Base-by-base conservation (phyloP, 305 asterid genomes). In the Fraxinus latifolia region DNA sequence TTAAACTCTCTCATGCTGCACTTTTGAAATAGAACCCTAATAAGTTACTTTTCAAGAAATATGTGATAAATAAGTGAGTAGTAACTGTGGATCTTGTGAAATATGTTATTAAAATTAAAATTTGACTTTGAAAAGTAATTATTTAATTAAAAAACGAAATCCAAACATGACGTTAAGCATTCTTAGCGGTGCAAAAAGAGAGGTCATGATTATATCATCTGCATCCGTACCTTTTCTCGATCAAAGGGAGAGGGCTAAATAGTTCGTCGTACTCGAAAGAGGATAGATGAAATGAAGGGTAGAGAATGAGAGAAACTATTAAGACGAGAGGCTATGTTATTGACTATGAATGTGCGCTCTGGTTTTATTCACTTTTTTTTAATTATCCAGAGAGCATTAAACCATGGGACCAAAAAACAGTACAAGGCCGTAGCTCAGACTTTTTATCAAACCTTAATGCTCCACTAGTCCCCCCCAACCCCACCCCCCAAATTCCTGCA, bases 361-460 rank as follows among this genome's bases (percentile, higher is more conserved):
- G 9, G 17, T n/a, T n/a, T 53, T 0, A 53, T 53, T 53, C 25
- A 53, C 21, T 53, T 2, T n/a, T 53, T 21, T 53, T n/a, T n/a
- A 14, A 53, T 53, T 4, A 17, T 17, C 67, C 67, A 55, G 27
- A 55, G 11, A 17, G 4, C 23, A 55, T 8, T 55, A 55, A 55
- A 17, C 4, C 75, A 84, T 80, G 87, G 89, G 86, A 84, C 86
- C 82, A 86, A 74, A 25, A 36, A 80, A 82, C 85, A 82, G 42
- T 27, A 25, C 42, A 68, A 78, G 82, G 74, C 58, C 80, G 78
- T 77, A 80, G 85, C 27, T 83, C 85, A 85, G 84, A 80, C 87
- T 87, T 85, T 42, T 82, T 62, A 65, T 81, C 74, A 75, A 78
- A 80, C 84, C 87, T 39, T 55, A 42, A 79, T 25, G 77, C 36